Evolutionary conservation across 2,329 filamentous ascomycete species (phyloP), one percentile per base, ranked within the genome.

Genomic region (Metarhizium guizhouense): DNA sequence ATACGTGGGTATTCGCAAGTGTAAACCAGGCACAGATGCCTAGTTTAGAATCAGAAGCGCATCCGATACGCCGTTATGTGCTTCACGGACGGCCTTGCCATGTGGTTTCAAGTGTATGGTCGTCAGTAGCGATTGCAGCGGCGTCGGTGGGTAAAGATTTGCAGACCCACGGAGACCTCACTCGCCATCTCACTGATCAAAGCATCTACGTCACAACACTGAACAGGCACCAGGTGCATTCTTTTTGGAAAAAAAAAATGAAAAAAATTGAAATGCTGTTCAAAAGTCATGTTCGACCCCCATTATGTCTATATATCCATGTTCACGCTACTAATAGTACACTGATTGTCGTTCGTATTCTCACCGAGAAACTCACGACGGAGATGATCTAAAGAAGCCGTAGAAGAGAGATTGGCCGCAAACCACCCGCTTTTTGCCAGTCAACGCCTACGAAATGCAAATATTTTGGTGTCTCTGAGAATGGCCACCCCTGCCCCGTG

Each of bases 61-160:
- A 11, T 34, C 32, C 32, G 32, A 11, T 34, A 11, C 32, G 32
- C 6, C 32, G 32, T 7, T 34, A 11, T 11, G 32, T 7, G 32
- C 32, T 34, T 34, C 32, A 34, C 32, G 10, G 32, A 1, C 8
- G 32, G 32, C 6, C 32, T 34, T 7, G 32, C 32, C 1, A 34
- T 34, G 32, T 34, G 6, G 32, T 34, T 34, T 11, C 25, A 25
- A 25, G 25, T 25, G 25, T 25, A 4, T 25, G 25, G 25, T 25
- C 25, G 25, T 25, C 25, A 25, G 25, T 25, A 25, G 25, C 25
- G 3, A 25, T 25, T 25, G 25, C 25, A 25, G 25, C 3, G 25
- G 1, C 25, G 25, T 25, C 4, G 29, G n/a, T 67, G 67, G 66
- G 54, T 67, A 59, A 68, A 68, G 68, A 63, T 55, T 53, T 42